A percentile compares a stretch with the other conserved stretches of the same genome.
These are phyloP conservation scores for Trichoderma koningiopsis DNA, from an alignment of 2,329 filamentous ascomycete genomes.

Conservation along the genomic window DNA sequence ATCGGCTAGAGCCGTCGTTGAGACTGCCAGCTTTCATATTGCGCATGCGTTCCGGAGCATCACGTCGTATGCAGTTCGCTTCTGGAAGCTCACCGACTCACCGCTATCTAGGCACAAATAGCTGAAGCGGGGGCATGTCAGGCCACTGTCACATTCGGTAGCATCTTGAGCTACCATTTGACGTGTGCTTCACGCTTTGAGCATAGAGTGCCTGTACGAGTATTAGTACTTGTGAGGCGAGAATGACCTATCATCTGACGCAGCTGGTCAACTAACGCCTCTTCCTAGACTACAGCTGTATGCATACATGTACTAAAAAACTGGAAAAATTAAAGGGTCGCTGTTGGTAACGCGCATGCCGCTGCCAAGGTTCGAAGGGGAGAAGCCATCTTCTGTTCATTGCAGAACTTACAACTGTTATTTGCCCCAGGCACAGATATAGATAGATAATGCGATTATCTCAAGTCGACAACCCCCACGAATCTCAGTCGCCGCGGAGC, in stretches of 20 bases:
- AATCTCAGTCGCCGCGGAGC: neutral
- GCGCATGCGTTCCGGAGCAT: neutral
- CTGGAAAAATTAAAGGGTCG: neutral
- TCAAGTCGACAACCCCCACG: constrained; percentile 7
- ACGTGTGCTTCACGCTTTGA: neutral
- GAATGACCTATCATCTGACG: neutral
- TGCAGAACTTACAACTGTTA: neutral
- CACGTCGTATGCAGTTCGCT: neutral
- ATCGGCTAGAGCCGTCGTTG: neutral
- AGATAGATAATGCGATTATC: neutral
- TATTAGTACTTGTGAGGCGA: neutral
- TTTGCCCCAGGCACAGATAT: neutral
- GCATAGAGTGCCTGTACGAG: neutral
- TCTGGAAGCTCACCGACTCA: constrained; percentile 21
- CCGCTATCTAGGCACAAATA: constrained; percentile 13
- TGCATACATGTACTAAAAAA: neutral
- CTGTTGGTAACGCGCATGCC: neutral
- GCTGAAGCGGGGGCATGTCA: constrained; percentile 12
- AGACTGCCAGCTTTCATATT: constrained; percentile 3
- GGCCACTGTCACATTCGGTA: constrained; percentile 10
- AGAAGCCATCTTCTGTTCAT: neutral
- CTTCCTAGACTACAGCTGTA: neutral
- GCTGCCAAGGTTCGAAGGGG: neutral
- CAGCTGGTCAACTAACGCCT: neutral
- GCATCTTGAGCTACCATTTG: neutral